A percentile compares a stretch with the other conserved stretches of the same genome.
These are phyloP conservation scores for Boletales sp. DNA, from an alignment of 768 basidiomycete genomes.

Conservation along the genomic window DNA sequence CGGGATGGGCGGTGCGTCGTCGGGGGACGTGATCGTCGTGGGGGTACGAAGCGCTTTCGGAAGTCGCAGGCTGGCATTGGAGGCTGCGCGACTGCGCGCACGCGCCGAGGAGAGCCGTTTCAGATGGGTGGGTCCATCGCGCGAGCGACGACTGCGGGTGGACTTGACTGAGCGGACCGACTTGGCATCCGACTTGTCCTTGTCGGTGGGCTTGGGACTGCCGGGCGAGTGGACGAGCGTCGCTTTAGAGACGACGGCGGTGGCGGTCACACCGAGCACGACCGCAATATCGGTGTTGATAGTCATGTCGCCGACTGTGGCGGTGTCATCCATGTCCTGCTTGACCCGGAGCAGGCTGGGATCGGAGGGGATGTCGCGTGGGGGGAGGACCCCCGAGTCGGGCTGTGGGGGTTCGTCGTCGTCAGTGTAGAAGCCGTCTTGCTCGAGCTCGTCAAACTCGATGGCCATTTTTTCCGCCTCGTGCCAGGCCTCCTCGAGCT, in stretches of 20 bases:
- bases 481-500: constrained; percentile 78
- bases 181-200: constrained; percentile 16
- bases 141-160: constrained; percentile 23
- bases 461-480: constrained; percentile 69
- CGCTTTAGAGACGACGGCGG: constrained; percentile 36
- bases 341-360: background rate
- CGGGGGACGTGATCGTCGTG: constrained; percentile 28
- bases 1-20: constrained; percentile 22
- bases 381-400: no score
- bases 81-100: constrained; percentile 57
- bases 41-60: constrained; percentile 34
- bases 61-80: constrained; percentile 64
- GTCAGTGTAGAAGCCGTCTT: constrained; percentile 12
- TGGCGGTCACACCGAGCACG: constrained; percentile 37
- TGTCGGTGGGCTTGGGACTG: background rate
- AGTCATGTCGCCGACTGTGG: constrained; percentile 18
- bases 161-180: constrained; percentile 27
- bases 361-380: no score
- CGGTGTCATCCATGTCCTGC: constrained; percentile 27
- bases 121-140: constrained; percentile 29
- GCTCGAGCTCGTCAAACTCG: constrained; percentile 66
- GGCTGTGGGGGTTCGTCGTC: background rate
- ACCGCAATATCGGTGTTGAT: constrained; percentile 28
- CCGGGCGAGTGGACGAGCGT: constrained; percentile 22
- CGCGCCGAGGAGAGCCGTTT: constrained; percentile 61